Evolutionary conservation across 176 grass and related monocot genomes (phyloP).

Genomic region (Hordeum vulgare): MorexV3_pseudomolecules_assembly NC_058520.1:72515834-72516333

Average conservation of each 20-base stretch:
- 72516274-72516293: neutral
- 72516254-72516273: neutral
- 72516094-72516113: neutral
- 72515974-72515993: slow-evolving; percentile 22
- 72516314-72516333: slow-evolving; percentile 42
- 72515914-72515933: neutral
- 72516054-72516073: neutral
- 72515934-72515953: slow-evolving; percentile 34
- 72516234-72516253: neutral
- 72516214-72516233: slow-evolving; percentile 9
- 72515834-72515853: slow-evolving; percentile 21
- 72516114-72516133: slow-evolving; percentile 3
- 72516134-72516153: slow-evolving; percentile 27
- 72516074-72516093: neutral
- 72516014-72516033: neutral
- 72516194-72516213: slow-evolving; percentile 33
- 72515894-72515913: slow-evolving; percentile 23
- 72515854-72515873: slow-evolving; percentile 25
- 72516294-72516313: slow-evolving; percentile 50
- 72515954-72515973: neutral
- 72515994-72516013: neutral
- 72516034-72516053: neutral
- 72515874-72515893: slow-evolving; percentile 17
- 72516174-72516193: slow-evolving; percentile 28
- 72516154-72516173: slow-evolving; percentile 48